phyloP scores from a whole-genome alignment of 139 green algal genomes.

The Limnomonas spitsbergensis region DNA sequence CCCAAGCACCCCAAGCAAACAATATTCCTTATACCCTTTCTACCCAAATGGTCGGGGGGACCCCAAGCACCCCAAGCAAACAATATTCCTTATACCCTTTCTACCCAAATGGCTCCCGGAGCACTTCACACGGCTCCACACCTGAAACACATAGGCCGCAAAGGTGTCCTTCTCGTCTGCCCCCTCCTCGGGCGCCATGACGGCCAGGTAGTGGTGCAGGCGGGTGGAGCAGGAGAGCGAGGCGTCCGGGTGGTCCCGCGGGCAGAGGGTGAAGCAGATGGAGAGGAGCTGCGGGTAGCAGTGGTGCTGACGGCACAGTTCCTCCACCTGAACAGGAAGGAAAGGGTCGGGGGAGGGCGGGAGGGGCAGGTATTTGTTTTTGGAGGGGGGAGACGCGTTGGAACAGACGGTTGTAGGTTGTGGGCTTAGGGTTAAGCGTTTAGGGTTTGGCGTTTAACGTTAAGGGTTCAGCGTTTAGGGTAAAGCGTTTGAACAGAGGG shows the following conservation, averaged over 20 bases:
- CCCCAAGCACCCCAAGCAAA: too few relatives aligned
- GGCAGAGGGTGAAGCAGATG: constrained; percentile 19
- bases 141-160: constrained; percentile 25
- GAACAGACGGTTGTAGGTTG: background rate
- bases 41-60: too few relatives aligned
- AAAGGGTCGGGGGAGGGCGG: background rate
- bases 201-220: constrained; percentile 37
- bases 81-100: too few relatives aligned
- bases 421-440: background rate
- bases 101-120: too few relatives aligned
- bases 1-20: too few relatives aligned
- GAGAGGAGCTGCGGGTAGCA: constrained; percentile 38
- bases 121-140: too few relatives aligned
- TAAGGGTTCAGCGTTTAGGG: too few relatives aligned
- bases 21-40: too few relatives aligned
- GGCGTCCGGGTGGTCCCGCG: background rate
- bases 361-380: background rate
- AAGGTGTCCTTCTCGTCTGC: constrained; percentile 17
- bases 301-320: constrained; percentile 36
- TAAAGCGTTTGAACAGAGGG: too few relatives aligned
- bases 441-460: too few relatives aligned
- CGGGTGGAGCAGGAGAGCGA: constrained; percentile 12
- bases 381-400: too few relatives aligned
- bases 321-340: constrained; percentile 25
- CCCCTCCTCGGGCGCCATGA: constrained; percentile 24